A percentile compares a stretch with the other conserved stretches of the same genome.
Evolutionary conservation across 495 filamentous ascomycete species (phyloP).

Genomic region (Podospora fimiseda): DNA sequence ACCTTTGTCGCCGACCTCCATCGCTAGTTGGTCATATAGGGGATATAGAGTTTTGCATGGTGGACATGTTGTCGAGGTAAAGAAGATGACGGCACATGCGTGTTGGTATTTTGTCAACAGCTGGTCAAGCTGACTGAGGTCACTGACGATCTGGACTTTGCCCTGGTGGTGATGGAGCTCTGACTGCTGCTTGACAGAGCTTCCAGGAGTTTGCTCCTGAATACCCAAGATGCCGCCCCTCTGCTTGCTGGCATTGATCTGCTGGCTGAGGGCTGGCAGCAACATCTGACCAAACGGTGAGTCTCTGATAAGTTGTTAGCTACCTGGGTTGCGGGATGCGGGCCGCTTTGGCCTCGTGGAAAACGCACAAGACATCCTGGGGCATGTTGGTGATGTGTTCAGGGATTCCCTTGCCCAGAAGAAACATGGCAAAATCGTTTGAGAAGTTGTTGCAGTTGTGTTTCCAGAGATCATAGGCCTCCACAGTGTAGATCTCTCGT

Average conservation of each 20-base stretch:
- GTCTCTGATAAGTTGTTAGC: conserved; percentile 31
- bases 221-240: conserved; percentile 46
- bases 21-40: conserved; percentile 72
- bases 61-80: conserved; percentile 80
- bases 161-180: conserved; percentile 23
- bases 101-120: conserved; percentile 52
- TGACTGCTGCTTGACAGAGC: conserved; percentile 28
- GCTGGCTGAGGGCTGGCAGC: conserved; percentile 68
- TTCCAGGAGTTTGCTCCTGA: conserved; percentile 29
- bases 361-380: conserved; percentile 60
- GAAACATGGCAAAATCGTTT: conserved; percentile 85
- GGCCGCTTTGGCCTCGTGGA: not conserved
- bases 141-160: conserved; percentile 32
- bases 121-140: conserved; percentile 51
- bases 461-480: conserved; percentile 76
- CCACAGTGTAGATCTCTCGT: conserved; percentile 71
- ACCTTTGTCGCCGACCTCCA: conserved; percentile 61
- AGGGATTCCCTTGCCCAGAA: conserved; percentile 85
- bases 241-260: conserved; percentile 61
- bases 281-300: conserved; percentile 92
- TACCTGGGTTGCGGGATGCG: not conserved
- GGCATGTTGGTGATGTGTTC: conserved; percentile 84
- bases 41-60: conserved; percentile 84
- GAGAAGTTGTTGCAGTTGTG: conserved; percentile 99
- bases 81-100: conserved; percentile 80